phyloP scores from a whole-genome alignment of 345 rosid genomes.

The Psidium guajava region DNA sequence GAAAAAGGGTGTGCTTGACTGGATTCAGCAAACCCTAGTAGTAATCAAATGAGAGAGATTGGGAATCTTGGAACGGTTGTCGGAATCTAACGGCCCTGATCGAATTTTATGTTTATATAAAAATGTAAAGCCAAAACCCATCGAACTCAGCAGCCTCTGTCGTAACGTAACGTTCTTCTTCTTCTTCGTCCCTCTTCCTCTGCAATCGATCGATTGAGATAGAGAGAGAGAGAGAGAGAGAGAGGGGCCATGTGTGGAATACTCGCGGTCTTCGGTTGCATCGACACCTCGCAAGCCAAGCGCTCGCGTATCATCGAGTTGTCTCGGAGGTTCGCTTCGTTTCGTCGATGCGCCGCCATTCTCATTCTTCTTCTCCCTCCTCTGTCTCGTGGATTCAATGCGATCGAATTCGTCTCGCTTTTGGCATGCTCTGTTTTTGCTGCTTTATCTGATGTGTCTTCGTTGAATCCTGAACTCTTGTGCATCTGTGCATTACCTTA shows the following conservation, averaged over 20 bases:
- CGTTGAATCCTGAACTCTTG: background rate
- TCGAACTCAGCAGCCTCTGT: background rate
- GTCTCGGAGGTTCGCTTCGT: conserved; percentile 65
- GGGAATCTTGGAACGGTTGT: conserved; percentile 1
- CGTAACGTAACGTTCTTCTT: background rate
- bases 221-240: background rate
- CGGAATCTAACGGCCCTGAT: conserved; percentile 6
- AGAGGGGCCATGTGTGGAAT: conserved; percentile 71
- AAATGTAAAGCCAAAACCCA: background rate
- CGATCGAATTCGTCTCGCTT: background rate
- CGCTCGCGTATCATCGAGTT: conserved; percentile 94
- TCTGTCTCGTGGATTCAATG: background rate
- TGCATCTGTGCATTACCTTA: background rate
- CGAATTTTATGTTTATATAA: background rate
- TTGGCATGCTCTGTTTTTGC: background rate
- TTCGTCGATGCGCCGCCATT: background rate
- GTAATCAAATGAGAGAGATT: background rate
- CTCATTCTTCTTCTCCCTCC: background rate
- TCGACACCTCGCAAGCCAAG: conserved; percentile 83
- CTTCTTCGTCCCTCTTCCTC: background rate
- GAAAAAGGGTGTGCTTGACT: background rate
- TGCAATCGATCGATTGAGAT: background rate
- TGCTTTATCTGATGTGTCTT: background rate
- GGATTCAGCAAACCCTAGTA: conserved; percentile 2
- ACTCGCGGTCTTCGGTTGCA: conserved; percentile 88